phyloP scores from a whole-genome alignment of 2,329 filamentous ascomycete species.

The Zopfia rhizophila region DNA sequence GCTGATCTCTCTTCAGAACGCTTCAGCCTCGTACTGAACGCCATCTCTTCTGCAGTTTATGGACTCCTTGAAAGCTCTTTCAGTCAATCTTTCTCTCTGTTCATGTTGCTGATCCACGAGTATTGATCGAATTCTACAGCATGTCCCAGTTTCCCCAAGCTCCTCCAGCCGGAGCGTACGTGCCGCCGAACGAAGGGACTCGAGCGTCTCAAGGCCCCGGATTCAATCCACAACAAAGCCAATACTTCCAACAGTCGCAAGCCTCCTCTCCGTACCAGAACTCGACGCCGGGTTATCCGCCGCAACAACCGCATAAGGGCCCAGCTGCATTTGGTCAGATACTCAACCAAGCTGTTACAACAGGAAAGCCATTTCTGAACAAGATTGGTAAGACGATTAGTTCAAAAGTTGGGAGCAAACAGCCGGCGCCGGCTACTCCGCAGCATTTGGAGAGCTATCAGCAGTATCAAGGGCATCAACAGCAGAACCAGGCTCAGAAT shows the following conservation, averaged over 20 bases:
- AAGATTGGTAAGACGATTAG: slow-evolving; percentile 50
- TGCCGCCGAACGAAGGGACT: slow-evolving; percentile 28
- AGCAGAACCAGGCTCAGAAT: slow-evolving; percentile 25
- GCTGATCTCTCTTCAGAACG: slow-evolving; percentile 13
- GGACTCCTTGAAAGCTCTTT: no score
- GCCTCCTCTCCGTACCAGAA: slow-evolving; percentile 28
- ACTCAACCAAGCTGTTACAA: slow-evolving; percentile 49
- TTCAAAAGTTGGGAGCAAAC: slow-evolving; percentile 44
- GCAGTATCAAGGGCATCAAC: slow-evolving; percentile 44
- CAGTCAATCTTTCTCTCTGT: not conserved
- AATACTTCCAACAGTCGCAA: slow-evolving; percentile 28
- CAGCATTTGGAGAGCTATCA: slow-evolving; percentile 44
- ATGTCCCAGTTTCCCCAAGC: slow-evolving; percentile 48
- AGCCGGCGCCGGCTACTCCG: slow-evolving; percentile 29
- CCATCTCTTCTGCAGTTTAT: no score
- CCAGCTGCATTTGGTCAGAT: slow-evolving; percentile 40
- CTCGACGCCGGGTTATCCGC: slow-evolving; percentile 25
- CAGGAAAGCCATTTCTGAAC: slow-evolving; percentile 48
- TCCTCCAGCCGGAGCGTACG: slow-evolving; percentile 40
- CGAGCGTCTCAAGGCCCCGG: slow-evolving; percentile 26
- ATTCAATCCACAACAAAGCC: slow-evolving; percentile 31
- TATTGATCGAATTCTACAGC: not conserved
- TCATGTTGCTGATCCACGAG: no score
- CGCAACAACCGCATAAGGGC: slow-evolving; percentile 27
- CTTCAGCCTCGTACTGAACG: not conserved